Percentiles rank a stretch among this genome's conserved stretches.
Evolutionary conservation across 257 asterid genomes (phyloP).

Genomic region (Leptodermis oblonga): DNA sequence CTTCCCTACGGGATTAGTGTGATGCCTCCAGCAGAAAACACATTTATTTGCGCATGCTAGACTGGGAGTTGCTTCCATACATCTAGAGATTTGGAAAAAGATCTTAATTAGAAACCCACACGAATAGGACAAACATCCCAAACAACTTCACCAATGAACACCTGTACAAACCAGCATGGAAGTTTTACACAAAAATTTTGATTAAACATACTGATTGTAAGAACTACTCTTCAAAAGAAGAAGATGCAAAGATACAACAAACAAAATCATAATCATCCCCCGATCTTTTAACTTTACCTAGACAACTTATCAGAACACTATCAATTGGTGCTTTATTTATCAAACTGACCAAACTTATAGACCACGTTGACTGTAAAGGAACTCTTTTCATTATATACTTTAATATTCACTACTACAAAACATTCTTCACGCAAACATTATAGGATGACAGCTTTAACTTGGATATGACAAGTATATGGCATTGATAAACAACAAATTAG

Average conservation of each 20-base stretch:
- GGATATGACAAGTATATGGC: neutral
- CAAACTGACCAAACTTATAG: neutral
- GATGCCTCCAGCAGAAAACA: slow-evolving; percentile 99
- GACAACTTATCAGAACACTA: no score
- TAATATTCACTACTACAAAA: neutral
- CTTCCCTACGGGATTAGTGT: slow-evolving; percentile 94
- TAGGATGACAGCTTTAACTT: neutral
- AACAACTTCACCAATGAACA: neutral
- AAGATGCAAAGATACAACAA: neutral
- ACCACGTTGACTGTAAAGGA: neutral
- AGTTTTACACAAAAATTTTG: neutral
- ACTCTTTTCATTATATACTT: no score
- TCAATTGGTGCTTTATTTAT: no score
- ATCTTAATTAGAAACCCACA: neutral
- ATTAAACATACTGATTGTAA: neutral
- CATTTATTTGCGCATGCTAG: slow-evolving; percentile 99
- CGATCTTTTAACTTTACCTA: neutral
- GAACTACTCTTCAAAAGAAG: neutral
- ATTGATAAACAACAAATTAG: neutral
- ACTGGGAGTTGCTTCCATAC: slow-evolving; percentile 99
- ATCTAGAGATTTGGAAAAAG: slow-evolving; percentile 40
- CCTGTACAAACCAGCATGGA: neutral
- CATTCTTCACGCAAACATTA: neutral
- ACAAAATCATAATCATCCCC: neutral
- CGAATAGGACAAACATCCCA: neutral